phyloP scores from a whole-genome alignment of 1,139 yeast species.

The Suzukiozyma palmioleophila region DNA sequence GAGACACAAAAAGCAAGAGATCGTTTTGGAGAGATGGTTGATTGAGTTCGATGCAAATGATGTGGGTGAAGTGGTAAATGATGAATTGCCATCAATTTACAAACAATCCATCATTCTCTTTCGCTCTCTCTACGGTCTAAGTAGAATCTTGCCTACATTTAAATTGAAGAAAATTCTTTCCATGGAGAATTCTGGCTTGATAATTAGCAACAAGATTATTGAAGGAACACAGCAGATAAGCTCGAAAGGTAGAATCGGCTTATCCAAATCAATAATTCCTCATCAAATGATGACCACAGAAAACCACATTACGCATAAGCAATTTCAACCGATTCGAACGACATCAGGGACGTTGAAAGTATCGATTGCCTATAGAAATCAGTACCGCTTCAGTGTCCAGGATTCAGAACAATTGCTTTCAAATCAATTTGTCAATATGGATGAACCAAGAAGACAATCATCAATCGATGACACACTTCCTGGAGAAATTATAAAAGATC shows the following conservation, averaged over 20 bases:
- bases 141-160: slow-evolving; percentile 70
- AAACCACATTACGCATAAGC: slow-evolving; percentile 55
- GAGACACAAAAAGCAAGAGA: slow-evolving; percentile 59
- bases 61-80: slow-evolving; percentile 25
- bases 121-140: slow-evolving; percentile 65
- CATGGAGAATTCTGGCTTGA: slow-evolving; percentile 17
- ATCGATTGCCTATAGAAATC: slow-evolving; percentile 74
- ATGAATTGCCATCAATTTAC: slow-evolving; percentile 65
- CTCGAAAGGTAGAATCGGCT: slow-evolving; percentile 80
- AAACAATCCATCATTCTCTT: slow-evolving; percentile 72
- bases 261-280: slow-evolving; percentile 62
- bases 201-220: slow-evolving; percentile 54
- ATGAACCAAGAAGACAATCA: slow-evolving; percentile 14
- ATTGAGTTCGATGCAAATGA: slow-evolving; percentile 59
- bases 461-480: slow-evolving; percentile 2
- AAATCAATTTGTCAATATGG: slow-evolving; percentile 51
- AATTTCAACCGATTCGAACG: slow-evolving; percentile 67
- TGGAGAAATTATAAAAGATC: slow-evolving; percentile 3
- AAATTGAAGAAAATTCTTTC: slow-evolving; percentile 43
- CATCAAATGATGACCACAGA: slow-evolving; percentile 37
- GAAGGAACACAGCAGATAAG: slow-evolving; percentile 77
- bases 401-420: slow-evolving; percentile 65
- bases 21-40: slow-evolving; percentile 90
- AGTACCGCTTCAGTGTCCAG: slow-evolving; percentile 60
- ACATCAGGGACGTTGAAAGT: slow-evolving; percentile 69